phyloP scores from a whole-genome alignment of 495 filamentous ascomycete species.

The Penicillium arizonense region DNA sequence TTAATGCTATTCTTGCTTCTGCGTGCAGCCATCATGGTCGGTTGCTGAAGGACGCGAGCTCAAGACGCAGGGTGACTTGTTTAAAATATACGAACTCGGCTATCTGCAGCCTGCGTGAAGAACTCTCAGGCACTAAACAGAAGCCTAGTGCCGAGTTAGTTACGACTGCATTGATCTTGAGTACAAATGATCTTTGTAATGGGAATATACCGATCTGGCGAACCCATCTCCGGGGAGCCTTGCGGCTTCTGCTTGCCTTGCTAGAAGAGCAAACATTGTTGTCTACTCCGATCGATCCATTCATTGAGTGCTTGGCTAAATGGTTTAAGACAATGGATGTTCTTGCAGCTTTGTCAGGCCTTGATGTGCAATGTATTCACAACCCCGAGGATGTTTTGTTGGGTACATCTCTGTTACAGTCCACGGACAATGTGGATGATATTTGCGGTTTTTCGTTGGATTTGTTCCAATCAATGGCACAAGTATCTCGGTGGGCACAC shows the following conservation, averaged over 20 bases:
- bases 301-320: constrained; percentile 23
- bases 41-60: constrained; percentile 15
- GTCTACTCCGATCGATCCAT: constrained; percentile 8
- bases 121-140: constrained; percentile 8
- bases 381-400: constrained; percentile 5
- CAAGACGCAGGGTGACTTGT: constrained; percentile 8
- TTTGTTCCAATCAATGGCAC: constrained; percentile 21
- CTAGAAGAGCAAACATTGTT: constrained; percentile 11
- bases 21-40: constrained; percentile 32
- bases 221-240: constrained; percentile 27
- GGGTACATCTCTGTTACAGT: background rate
- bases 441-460: constrained; percentile 35
- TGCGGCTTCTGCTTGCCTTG: constrained; percentile 18
- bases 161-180: constrained; percentile 31
- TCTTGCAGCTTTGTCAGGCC: constrained; percentile 23
- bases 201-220: constrained; percentile 29
- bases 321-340: constrained; percentile 33
- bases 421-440: constrained; percentile 14
- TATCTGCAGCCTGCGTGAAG: constrained; percentile 24
- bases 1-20: constrained; percentile 28
- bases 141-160: constrained; percentile 19
- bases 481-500: constrained; percentile 13
- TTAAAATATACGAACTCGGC: constrained; percentile 31
- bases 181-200: constrained; percentile 39
- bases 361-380: background rate